These are phyloP conservation scores for Chaetomiaceae sp. DNA, from an alignment of 2,329 filamentous ascomycete genomes.

Conservation along the genomic window DNA sequence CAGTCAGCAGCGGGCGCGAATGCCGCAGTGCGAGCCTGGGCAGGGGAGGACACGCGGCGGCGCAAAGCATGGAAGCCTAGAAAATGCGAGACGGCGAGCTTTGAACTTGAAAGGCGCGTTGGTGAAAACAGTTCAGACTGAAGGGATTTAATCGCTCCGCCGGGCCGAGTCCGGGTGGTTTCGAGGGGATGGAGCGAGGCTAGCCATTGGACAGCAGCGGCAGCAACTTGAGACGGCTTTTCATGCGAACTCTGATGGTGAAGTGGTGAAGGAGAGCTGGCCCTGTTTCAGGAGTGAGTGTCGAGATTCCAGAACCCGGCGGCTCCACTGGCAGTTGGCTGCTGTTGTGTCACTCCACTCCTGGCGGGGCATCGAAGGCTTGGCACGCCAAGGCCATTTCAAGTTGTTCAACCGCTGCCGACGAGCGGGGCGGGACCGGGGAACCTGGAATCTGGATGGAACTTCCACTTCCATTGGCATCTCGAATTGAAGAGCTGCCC, in stretches of 20 bases:
- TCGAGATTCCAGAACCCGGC: conserved; percentile 3
- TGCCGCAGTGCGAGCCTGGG: not conserved
- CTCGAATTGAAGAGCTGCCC: no score
- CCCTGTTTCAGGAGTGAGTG: conserved; percentile 13
- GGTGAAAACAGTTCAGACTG: not conserved
- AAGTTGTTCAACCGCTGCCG: not conserved
- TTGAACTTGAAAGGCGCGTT: not conserved
- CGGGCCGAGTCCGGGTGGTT: conserved; percentile 12
- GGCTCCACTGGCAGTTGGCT: not conserved
- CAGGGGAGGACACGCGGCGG: not conserved
- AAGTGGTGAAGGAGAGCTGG: not conserved
- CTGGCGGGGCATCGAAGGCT: not conserved
- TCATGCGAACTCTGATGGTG: not conserved
- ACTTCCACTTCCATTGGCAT: no score
- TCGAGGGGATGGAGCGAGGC: conserved; percentile 11
- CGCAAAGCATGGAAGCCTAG: not conserved
- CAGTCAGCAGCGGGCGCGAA: not conserved
- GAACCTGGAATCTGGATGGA: no score
- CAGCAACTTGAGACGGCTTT: not conserved
- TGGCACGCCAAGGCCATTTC: not conserved
- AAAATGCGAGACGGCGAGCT: no score
- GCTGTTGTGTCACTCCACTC: not conserved
- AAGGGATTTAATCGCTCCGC: conserved; percentile 3
- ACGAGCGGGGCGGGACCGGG: no score
- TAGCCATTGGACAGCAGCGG: conserved; percentile 14